Evolutionary conservation across 2,329 filamentous ascomycete genomes (phyloP).

Genomic region (Onygenales sp.): DNA sequence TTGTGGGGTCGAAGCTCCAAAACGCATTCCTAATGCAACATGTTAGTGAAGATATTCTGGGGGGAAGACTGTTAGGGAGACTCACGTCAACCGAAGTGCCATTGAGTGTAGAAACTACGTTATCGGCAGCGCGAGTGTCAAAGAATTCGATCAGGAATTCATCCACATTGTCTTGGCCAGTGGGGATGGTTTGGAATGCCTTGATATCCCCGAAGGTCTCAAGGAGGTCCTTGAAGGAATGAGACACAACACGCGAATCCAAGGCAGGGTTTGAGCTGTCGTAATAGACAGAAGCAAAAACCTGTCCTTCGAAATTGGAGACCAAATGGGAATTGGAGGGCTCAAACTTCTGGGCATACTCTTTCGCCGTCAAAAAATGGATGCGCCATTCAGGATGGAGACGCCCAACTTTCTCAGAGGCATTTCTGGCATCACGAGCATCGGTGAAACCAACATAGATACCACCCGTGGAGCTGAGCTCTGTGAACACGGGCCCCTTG

Average conservation of each 20-base stretch:
- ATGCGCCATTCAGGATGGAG: conserved; percentile 40
- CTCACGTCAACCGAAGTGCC: conserved; percentile 27
- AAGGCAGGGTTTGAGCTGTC: conserved; percentile 19
- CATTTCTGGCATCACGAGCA: conserved; percentile 48
- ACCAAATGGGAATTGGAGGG: conserved; percentile 16
- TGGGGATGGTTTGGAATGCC: conserved; percentile 21
- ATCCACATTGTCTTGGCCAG: conserved; percentile 20
- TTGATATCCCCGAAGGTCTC: conserved; percentile 31
- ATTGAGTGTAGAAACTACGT: conserved; percentile 26
- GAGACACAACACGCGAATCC: conserved; percentile 32
- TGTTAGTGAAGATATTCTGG: not conserved
- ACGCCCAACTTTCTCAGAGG: conserved; percentile 38
- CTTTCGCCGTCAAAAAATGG: conserved; percentile 35
- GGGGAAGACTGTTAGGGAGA: not conserved
- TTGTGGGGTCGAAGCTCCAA: conserved; percentile 22
- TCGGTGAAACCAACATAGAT: conserved; percentile 51
- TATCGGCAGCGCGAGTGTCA: conserved; percentile 27
- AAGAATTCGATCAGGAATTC: conserved; percentile 33
- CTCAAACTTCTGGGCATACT: conserved; percentile 34
- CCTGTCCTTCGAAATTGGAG: conserved; percentile 47
- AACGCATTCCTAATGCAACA: conserved; percentile 18
- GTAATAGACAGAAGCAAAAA: conserved; percentile 42
- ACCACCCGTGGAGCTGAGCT: conserved; percentile 28
- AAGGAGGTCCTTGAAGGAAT: conserved; percentile 34
- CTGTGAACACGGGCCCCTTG: conserved; percentile 27